These are phyloP conservation scores for Pichia sp. DNA, from an alignment of 1,139 yeast species.

Conservation along the genomic window DNA sequence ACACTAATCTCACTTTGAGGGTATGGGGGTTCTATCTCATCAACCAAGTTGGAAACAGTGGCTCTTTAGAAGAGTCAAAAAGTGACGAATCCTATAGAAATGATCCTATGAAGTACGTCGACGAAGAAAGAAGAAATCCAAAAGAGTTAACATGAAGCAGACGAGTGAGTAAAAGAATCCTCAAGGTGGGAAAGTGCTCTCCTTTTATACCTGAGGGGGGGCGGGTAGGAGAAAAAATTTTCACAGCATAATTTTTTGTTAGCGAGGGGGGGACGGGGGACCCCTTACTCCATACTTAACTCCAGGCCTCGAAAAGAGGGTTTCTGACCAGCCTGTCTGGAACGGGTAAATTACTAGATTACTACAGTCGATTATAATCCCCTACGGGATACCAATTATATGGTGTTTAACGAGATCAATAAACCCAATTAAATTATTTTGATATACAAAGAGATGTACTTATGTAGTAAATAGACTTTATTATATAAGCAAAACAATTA, in stretches of 20 bases:
- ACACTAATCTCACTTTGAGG: constrained; percentile 82
- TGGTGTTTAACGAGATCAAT: not conserved
- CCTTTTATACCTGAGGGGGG: not conserved
- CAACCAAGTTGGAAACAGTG: constrained; percentile 99
- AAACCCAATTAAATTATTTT: constrained; percentile 8
- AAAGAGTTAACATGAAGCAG: not conserved
- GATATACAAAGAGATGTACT: not conserved
- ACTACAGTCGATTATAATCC: not conserved
- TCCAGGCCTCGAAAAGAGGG: no score
- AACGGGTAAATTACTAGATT: no score
- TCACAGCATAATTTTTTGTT: not conserved
- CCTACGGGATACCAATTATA: no score
- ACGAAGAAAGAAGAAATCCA: constrained; percentile 5
- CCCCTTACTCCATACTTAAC: no score
- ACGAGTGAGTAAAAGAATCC: not conserved
- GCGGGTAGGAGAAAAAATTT: not conserved
- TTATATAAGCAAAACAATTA: constrained; percentile 34
- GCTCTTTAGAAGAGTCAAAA: constrained; percentile 99
- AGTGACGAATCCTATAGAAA: constrained; percentile 99
- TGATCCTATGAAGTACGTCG: constrained; percentile 98
- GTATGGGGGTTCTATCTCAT: constrained; percentile 93
- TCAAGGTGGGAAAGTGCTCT: not conserved
- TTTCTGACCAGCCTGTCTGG: no score
- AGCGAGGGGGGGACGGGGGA: no score
- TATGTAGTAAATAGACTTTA: not conserved